phyloP scores from a whole-genome alignment of 768 basidiomycete species.

The Tephrocybe rancida region DNA sequence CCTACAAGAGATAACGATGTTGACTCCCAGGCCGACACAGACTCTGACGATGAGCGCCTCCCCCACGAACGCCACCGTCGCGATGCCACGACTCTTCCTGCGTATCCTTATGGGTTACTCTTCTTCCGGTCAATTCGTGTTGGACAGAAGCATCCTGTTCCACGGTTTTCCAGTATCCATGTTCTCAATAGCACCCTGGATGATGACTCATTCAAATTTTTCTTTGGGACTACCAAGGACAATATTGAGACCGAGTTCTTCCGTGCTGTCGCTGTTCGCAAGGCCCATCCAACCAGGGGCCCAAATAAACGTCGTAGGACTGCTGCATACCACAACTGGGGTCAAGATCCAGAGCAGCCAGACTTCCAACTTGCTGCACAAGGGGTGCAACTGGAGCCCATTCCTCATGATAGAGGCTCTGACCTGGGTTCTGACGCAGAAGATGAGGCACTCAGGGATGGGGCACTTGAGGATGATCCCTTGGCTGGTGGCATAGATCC shows the following conservation, averaged over 20 bases:
- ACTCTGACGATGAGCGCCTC: slow-evolving; percentile 1
- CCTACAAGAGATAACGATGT: slow-evolving; percentile 1
- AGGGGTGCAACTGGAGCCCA: background rate
- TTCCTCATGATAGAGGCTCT: background rate
- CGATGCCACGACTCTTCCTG: background rate
- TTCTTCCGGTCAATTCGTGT: background rate
- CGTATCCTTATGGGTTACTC: slow-evolving; percentile 1
- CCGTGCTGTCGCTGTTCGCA: background rate
- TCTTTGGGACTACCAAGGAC: background rate
- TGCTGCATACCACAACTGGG: background rate
- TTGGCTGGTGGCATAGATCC: background rate
- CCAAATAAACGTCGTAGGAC: background rate
- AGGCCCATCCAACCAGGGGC: background rate
- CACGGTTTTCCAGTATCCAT: background rate
- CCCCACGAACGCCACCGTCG: background rate
- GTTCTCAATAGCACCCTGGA: background rate
- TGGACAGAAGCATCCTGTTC: background rate
- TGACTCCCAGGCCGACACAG: background rate
- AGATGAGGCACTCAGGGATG: slow-evolving; percentile 1
- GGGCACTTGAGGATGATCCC: slow-evolving; percentile 7
- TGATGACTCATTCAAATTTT: background rate
- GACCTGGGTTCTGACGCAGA: background rate
- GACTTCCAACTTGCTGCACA: background rate
- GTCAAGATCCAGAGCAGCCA: background rate
- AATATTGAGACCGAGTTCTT: background rate